Base-by-base conservation (phyloP, 306 rosid genomes). In the Begonia masoniana region DNA sequence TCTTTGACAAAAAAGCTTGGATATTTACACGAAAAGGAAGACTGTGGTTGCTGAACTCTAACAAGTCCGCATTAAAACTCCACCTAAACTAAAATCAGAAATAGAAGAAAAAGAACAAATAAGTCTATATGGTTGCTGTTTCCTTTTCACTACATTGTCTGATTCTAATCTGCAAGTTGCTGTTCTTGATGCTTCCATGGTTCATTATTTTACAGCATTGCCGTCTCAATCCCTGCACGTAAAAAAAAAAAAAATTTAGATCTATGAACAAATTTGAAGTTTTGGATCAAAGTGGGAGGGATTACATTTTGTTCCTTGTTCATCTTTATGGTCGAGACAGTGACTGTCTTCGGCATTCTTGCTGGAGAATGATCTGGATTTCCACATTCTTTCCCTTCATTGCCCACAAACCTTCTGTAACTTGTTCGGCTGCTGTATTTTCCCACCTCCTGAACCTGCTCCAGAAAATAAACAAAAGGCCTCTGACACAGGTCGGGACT, bases 151-250 rank as follows among this genome's bases (percentile, higher is more conserved):
- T 76, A 76, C 99, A 86, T 64, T 77, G 78, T 68, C 84, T 79
- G 58, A 92, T 67, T 72, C 95, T 75, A 68, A 92, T 65, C 59
- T 48, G 50, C 62, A 92, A 42, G 14, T 13, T 53, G 4, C 76
- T 74, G 51, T 67, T 57, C 60, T 60, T 52, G 43, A 62, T 19
- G 70, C 61, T 70, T 59, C 83, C 85, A 13, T 62, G 67, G 57
- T 76, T 74, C 78, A 70, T 57, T 41, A 81, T 49, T 64, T 83
- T 79, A 47, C 99, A 81, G 78, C 94, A 86, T 19, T 81, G 94
- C 62, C 99, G 75, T 2, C 71, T 74, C 0, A 74, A 81, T 55
- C 78, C 85, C 96, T 74, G 95, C 24, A 68, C 70, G 21, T 15
- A 64, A n/a, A n/a, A n/a, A n/a, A n/a, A n/a, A n/a, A n/a, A n/a